A percentile compares a stretch with the other conserved stretches of the same genome.
These are phyloP conservation scores for Penicillium frequentans DNA, from an alignment of 2,329 filamentous ascomycete genomes.

Conservation along the genomic window DNA sequence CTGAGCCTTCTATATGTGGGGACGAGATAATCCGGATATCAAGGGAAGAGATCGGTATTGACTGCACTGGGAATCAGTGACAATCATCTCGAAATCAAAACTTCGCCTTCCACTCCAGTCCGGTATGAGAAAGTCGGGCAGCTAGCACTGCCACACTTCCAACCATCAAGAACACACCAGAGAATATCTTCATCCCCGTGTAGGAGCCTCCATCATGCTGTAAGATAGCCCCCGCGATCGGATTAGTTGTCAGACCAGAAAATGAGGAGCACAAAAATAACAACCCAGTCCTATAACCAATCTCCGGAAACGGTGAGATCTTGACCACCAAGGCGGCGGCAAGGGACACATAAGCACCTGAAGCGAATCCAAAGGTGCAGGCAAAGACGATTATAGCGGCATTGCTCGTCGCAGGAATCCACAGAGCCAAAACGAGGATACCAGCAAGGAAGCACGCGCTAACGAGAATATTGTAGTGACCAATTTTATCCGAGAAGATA, in stretches of 20 bases:
- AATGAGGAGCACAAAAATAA: conserved; percentile 61
- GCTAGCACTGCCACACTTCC: conserved; percentile 26
- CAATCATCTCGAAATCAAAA: not conserved
- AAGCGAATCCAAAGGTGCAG: conserved; percentile 64
- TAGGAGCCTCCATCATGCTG: conserved; percentile 53
- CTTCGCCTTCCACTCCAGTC: conserved; percentile 4
- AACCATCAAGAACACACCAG: conserved; percentile 53
- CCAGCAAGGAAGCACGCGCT: conserved; percentile 5
- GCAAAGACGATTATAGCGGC: conserved; percentile 62
- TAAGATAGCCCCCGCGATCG: conserved; percentile 64
- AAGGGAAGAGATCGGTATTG: not conserved
- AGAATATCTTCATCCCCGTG: conserved; percentile 64
- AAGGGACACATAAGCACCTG: conserved; percentile 63
- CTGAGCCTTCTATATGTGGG: too few relatives aligned
- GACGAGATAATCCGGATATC: not conserved
- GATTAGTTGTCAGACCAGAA: conserved; percentile 65
- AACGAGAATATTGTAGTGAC: conserved; percentile 20
- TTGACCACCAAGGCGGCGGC: conserved; percentile 60
- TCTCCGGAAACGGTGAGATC: conserved; percentile 65
- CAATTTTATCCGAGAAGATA: conserved; percentile 14
- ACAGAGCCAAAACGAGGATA: conserved; percentile 17
- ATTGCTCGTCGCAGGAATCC: conserved; percentile 42
- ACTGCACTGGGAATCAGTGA: not conserved
- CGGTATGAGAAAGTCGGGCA: conserved; percentile 1
- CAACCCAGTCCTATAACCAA: conserved; percentile 65